A percentile compares a stretch with the other conserved stretches of the same genome.
Conservation (phyloP, 768 basidiomycete genomes). For the Leucosporidium yakuticum region DNA sequence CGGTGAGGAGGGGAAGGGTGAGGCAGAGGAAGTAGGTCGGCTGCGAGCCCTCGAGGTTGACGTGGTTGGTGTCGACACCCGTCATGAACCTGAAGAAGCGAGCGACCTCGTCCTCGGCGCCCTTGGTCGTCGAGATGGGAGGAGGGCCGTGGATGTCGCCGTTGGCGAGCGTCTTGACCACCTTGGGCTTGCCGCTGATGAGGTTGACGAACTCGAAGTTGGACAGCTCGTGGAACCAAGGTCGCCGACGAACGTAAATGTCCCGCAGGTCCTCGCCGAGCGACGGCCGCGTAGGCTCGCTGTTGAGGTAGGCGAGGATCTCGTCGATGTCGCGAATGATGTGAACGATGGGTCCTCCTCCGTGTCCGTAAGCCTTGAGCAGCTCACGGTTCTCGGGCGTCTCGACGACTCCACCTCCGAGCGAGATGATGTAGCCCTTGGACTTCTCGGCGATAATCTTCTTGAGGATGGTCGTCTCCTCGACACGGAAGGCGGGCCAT, state of each 20-base stretch:
- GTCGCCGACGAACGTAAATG: conserved; percentile 73
- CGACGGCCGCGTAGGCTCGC: conserved; percentile 71
- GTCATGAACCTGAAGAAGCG: conserved; percentile 88
- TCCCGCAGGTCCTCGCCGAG: conserved; percentile 81
- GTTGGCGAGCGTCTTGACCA: conserved; percentile 6
- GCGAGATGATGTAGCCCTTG: conserved; percentile 68
- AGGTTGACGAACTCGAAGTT: conserved; percentile 78
- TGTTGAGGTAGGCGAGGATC: conserved; percentile 70
- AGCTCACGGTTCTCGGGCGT: conserved; percentile 65
- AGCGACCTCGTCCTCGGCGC: conserved; percentile 55
- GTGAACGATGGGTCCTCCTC: conserved; percentile 62
- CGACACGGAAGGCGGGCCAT: conserved; percentile 82
- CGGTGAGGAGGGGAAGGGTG: conserved; percentile 63
- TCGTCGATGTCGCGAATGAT: conserved; percentile 65
- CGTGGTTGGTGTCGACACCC: conserved; percentile 58
- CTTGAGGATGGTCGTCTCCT: conserved; percentile 64
- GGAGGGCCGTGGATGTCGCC: conserved; percentile 15
- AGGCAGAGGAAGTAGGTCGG: conserved; percentile 90
- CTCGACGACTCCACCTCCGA: conserved; percentile 94
- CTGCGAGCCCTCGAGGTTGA: conserved; percentile 45
- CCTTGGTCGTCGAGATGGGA: conserved; percentile 21
- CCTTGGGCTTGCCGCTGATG: conserved; percentile 43
- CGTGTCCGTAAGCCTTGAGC: conserved; percentile 50
- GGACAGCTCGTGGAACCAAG: conserved; percentile 78
- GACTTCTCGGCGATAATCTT: conserved; percentile 59